Base-by-base conservation (phyloP, 768 basidiomycete species). In the Suillus subalutaceus region DNA sequence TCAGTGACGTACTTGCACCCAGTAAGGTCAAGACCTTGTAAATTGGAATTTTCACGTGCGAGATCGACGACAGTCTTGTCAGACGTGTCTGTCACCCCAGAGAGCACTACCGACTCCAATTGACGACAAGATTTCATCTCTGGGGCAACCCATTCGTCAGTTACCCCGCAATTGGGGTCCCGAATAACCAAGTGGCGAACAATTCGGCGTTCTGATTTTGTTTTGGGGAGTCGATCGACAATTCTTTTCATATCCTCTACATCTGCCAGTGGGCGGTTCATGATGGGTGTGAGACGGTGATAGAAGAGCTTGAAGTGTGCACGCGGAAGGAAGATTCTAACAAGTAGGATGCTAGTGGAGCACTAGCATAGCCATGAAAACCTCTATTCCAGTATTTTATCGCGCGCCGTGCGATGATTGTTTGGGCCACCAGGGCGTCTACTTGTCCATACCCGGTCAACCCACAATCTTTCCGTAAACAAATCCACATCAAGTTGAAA, bases 1-100 rank as follows among this genome's bases (percentile, higher is more conserved):
- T 96, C 93, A 20, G 92, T 91, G 57, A 98, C 82, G 67, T 83
- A 80, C 41, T 81, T 82, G 79, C 96, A 97, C 20, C 88, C 89
- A 65, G 86, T 85, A 66, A 97, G 72, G 75, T 94, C 90, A 63
- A 97, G 75, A 23, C 90, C 90, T 66, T 90, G 87, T 8, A 98
- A 81, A 64, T 88, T 86, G 20, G 80, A 78, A 46, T 93, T 90
- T 56, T 80, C 83, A 65, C 80, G 77, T 10, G 91, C 89, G 50
- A 96, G 82, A 20, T 83, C 77, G 46, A 86, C 80, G 53, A 96
- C 75, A 8, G 92, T 88, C 68, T 83, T 82, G 81, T 96, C 92
- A 35, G 89, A 87, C 18, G 87, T 83, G 67, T 88, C 85, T 63
- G 82, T 81, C 16, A 90, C 83, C n/a, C 89, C 89, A 16, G 85